A percentile compares a stretch with the other conserved stretches of the same genome.
phyloP scores from a whole-genome alignment of 768 basidiomycete species.

The Dioszegia crocea region DNA sequence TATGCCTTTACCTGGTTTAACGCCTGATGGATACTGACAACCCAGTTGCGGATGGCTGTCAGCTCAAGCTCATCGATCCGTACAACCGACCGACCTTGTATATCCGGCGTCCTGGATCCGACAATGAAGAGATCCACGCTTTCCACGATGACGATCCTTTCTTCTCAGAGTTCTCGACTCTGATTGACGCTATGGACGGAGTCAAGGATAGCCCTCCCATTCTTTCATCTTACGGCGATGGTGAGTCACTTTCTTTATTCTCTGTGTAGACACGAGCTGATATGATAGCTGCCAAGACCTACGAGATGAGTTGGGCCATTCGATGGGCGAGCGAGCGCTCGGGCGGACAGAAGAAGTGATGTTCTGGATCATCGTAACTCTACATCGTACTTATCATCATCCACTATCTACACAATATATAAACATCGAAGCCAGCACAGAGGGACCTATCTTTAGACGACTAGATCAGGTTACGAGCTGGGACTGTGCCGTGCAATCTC shows the following conservation, averaged over 20 bases:
- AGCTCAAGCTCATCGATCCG: slow-evolving; percentile 61
- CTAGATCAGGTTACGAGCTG: no score
- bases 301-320: neutral
- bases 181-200: slow-evolving; percentile 82
- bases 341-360: no score
- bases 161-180: slow-evolving; percentile 85
- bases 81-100: slow-evolving; percentile 87
- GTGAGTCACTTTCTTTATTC: neutral
- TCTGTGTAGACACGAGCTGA: neutral
- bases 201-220: neutral
- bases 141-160: slow-evolving; percentile 48
- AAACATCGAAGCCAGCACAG: no score
- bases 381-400: no score
- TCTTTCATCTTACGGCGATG: neutral
- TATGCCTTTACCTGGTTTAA: no score
- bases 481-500: no score
- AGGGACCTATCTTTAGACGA: no score
- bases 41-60: slow-evolving; percentile 20
- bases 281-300: neutral
- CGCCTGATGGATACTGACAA: slow-evolving; percentile 74
- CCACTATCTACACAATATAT: no score
- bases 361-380: no score
- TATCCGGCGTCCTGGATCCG: slow-evolving; percentile 58
- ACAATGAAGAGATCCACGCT: slow-evolving; percentile 48
- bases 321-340: neutral